A percentile compares a stretch with the other conserved stretches of the same genome.
Evolutionary conservation across 2,329 filamentous ascomycete species (phyloP).

Genomic region (Helotiales sp.): DNA sequence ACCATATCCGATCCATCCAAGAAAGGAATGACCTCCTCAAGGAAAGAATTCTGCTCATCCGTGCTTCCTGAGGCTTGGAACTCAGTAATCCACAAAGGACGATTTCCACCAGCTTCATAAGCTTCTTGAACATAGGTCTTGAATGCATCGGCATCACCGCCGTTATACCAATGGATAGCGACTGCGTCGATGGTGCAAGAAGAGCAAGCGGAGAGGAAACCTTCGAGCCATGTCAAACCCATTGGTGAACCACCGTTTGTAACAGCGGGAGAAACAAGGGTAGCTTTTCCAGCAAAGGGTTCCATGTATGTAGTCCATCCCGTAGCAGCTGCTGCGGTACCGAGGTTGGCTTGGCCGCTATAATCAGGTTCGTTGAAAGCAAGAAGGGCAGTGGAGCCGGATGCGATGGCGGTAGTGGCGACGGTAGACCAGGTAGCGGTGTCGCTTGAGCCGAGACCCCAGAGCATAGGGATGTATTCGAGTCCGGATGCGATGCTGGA

Average conservation of each 20-base stretch:
- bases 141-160: conserved; percentile 38
- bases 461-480: conserved; percentile 68
- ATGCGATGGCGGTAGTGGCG: conserved; percentile 51
- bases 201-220: conserved; percentile 43
- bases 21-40: conserved; percentile 44
- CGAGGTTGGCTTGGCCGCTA: conserved; percentile 53
- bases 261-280: conserved; percentile 48
- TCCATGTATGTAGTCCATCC: conserved; percentile 45
- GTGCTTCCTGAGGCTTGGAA: conserved; percentile 38
- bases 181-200: conserved; percentile 46
- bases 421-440: conserved; percentile 50
- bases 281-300: conserved; percentile 43
- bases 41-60: conserved; percentile 39
- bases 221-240: conserved; percentile 45
- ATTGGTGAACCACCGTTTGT: conserved; percentile 44
- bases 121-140: conserved; percentile 44
- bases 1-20: conserved; percentile 41
- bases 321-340: conserved; percentile 37
- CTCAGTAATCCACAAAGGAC: conserved; percentile 48
- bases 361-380: conserved; percentile 74
- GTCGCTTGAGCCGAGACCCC: conserved; percentile 49
- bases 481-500: conserved; percentile 42
- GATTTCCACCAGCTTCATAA: conserved; percentile 36
- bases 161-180: conserved; percentile 49
- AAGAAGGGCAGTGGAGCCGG: conserved; percentile 58